Conservation (phyloP, 2,329 filamentous ascomycete genomes). For the Rhinocladiella similis region DNA sequence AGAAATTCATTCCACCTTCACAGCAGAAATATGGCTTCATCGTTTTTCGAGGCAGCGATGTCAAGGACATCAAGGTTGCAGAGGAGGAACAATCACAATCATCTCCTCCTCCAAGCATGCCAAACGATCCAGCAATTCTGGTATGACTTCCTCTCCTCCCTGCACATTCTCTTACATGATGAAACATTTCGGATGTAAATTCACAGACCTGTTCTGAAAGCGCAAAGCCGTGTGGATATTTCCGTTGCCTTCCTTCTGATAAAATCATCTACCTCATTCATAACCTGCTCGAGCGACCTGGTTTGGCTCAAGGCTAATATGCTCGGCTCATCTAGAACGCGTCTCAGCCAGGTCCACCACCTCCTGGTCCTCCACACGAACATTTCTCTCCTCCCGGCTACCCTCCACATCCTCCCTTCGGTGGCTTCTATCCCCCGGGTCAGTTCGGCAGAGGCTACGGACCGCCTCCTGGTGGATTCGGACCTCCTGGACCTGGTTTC, state of each 20-base stretch:
- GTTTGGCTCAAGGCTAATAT: conserved; percentile 8
- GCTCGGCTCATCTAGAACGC: conserved; percentile 38
- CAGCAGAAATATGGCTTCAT: conserved; percentile 97
- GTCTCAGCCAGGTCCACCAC: conserved; percentile 42
- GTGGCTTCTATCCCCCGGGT: conserved; percentile 44
- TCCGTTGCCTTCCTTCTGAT: conserved; percentile 99
- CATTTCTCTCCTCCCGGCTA: conserved; percentile 45
- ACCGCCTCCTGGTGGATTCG: conserved; percentile 52
- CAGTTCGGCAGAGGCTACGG: conserved; percentile 51
- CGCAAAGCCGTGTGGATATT: conserved; percentile 95
- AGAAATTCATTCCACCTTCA: conserved; percentile 80
- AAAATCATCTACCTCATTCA: conserved; percentile 29
- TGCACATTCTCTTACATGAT: conserved; percentile 60
- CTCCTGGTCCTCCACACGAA: conserved; percentile 40
- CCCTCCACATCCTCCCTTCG: conserved; percentile 44
- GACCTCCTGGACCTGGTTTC: conserved; percentile 61
- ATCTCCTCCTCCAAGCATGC: conserved; percentile 67
- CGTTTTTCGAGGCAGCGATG: conserved; percentile 95
- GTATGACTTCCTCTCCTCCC: conserved; percentile 63
- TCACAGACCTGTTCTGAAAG: conserved; percentile 74
- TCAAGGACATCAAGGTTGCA: conserved; percentile 95
- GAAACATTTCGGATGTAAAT: conserved; percentile 98
- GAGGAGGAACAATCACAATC: conserved; percentile 70
- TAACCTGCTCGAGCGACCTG: not conserved
- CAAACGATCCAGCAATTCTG: conserved; percentile 89